Evolutionary conservation across 176 grass and related monocot species (phyloP).

Genomic region (Eleusine indica): DNA sequence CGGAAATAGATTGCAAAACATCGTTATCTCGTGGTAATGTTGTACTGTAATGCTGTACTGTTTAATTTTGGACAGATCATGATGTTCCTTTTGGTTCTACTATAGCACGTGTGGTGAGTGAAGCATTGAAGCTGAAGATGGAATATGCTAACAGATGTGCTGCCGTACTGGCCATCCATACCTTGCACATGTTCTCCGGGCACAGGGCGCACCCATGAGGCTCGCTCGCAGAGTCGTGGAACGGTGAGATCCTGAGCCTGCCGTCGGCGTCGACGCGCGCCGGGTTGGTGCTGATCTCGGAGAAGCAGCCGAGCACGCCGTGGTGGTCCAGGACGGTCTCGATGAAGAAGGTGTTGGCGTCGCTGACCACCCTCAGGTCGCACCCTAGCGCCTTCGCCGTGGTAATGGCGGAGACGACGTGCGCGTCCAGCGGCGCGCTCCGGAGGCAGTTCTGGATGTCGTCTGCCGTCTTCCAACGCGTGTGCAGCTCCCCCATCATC

Average conservation of each 20-base stretch:
- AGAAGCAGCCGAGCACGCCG: constrained; percentile 67
- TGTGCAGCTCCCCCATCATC: constrained; percentile 83
- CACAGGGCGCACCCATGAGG: constrained; percentile 77
- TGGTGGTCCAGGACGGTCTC: constrained; percentile 78
- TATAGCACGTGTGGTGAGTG: constrained; percentile 27
- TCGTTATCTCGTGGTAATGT: background rate
- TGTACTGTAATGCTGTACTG: background rate
- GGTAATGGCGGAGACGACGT: constrained; percentile 63
- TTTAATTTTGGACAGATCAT: constrained; percentile 19
- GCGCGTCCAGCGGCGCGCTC: constrained; percentile 56
- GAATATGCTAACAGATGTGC: constrained; percentile 26
- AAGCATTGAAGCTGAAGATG: background rate
- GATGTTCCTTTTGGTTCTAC: constrained; percentile 9
- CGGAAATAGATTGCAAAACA: constrained; percentile 29
- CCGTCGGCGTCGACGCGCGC: constrained; percentile 55
- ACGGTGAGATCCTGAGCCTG: constrained; percentile 71
- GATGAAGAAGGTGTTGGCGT: constrained; percentile 89
- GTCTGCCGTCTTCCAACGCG: constrained; percentile 53
- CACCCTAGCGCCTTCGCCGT: constrained; percentile 60
- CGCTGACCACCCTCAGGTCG: constrained; percentile 79
- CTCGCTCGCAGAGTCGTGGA: constrained; percentile 47
- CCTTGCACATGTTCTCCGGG: constrained; percentile 95
- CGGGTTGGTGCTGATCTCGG: constrained; percentile 76
- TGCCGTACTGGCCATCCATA: constrained; percentile 34
- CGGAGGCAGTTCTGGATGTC: constrained; percentile 66